These are phyloP conservation scores for Angomonas ambiguus DNA, from an alignment of 208 protist genomes.

Conservation along the genomic window DNA sequence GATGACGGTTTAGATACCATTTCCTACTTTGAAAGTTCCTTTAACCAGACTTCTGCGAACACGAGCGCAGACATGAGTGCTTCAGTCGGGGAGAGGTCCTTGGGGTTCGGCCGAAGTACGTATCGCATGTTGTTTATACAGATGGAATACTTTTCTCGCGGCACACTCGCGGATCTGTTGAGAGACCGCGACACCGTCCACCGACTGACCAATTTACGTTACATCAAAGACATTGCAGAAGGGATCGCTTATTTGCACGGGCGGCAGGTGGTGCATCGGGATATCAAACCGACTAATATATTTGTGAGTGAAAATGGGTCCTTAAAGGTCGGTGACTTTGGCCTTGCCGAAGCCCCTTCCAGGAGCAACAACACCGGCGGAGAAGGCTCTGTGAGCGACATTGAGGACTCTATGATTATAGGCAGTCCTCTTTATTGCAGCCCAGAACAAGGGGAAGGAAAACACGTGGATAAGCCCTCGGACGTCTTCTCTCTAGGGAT, in stretches of 20 bases:
- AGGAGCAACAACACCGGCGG: neutral
- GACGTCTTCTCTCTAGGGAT: constrained; percentile 81
- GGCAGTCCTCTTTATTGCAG: constrained; percentile 79
- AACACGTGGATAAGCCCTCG: constrained; percentile 36
- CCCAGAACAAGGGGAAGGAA: constrained; percentile 64
- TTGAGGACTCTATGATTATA: neutral
- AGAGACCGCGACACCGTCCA: constrained; percentile 34
- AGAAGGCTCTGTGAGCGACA: neutral
- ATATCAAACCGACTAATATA: constrained; percentile 86
- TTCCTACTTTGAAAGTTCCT: constrained; percentile 10
- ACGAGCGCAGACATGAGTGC: constrained; percentile 6
- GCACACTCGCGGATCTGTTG: constrained; percentile 70
- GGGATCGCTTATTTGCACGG: constrained; percentile 71
- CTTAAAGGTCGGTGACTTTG: constrained; percentile 88
- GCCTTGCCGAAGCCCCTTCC: constrained; percentile 53
- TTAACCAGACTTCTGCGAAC: neutral
- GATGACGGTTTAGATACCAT: constrained; percentile 46
- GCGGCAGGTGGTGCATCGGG: constrained; percentile 72
- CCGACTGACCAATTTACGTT: constrained; percentile 54
- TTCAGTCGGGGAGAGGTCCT: neutral
- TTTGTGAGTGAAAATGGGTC: constrained; percentile 51
- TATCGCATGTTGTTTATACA: constrained; percentile 82
- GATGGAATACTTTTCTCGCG: constrained; percentile 79
- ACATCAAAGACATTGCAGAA: constrained; percentile 60
- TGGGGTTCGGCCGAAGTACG: neutral